phyloP scores from a whole-genome alignment of 73 alveolate genomes.

The Paramecium primaurelia region DNA sequence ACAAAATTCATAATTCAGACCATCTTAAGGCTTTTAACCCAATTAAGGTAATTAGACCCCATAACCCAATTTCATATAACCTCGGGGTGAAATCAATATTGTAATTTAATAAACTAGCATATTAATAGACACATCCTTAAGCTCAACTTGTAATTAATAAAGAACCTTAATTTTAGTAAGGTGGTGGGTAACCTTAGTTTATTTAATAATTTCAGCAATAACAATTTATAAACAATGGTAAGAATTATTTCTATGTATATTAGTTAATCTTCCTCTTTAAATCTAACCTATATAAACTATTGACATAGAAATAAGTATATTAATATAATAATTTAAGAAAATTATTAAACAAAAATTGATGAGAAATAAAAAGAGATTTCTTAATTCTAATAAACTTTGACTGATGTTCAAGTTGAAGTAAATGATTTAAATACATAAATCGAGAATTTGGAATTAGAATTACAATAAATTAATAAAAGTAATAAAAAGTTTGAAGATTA shows the following conservation, averaged over 20 bases:
- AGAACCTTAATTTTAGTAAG: not conserved
- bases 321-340: no score
- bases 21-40: not conserved
- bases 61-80: no score
- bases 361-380: no score
- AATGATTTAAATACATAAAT: not conserved
- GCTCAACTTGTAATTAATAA: not conserved
- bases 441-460: not conserved
- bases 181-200: not conserved
- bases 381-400: no score
- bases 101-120: not conserved
- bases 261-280: not conserved
- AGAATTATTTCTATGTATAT: no score
- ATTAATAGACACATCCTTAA: no score
- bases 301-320: no score
- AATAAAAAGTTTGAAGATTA: not conserved
- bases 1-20: not conserved
- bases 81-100: not conserved
- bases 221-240: not conserved
- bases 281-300: no score
- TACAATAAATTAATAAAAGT: not conserved
- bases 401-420: not conserved
- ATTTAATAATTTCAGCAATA: no score
- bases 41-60: not conserved
- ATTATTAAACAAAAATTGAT: no score